Base-by-base conservation (phyloP, 139 green algal genomes). In the Chlamydomonas applanata region DNA sequence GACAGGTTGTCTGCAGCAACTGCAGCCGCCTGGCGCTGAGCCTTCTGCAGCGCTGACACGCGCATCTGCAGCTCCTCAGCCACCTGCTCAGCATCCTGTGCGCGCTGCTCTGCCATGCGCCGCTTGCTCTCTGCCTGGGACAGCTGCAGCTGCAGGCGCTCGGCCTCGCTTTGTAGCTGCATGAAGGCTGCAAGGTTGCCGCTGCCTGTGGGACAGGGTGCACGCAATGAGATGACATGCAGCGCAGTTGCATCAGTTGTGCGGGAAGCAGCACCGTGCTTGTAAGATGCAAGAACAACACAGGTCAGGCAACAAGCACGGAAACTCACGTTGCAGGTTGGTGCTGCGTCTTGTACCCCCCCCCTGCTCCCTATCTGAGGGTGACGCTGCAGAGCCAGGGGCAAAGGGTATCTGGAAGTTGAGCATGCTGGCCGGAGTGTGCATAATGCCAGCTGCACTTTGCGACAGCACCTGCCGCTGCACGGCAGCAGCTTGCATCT, bases 101-200 rank as follows among this genome's bases (percentile, higher is more conserved):
- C 46, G 1, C 75, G 75, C 67, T 76, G 68, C 30, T 80, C 75
- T 1, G 75, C 75, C 44, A 76, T 14, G 17, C 75, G 75, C 59
- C 73, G 68, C 46, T 68, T 63, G 2, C 67, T 76, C 60, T 80
- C 67, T 5, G 75, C 75, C n/a, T 75, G 68, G 4, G 60, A 56
- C 30, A 71, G 1, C 0, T 29, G 25, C 17, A 80, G 56, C 67
- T 80, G 75, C 68, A 75, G 68, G 24, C 59, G 45, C 57, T 80
- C 75, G 0, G 57, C 33, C 46, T 80, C 68, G 7, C 35, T 57
- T 30, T 80, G 75, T 4, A 80, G 67, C 33, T 80, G 75, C 68
- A 80, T 30, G 14, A 80, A 33, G 4, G 68, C 62, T 9, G 57
- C n/a, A 20, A 80, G n/a, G 7, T 75, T 69, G 62, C 33, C 13